A percentile compares a stretch with the other conserved stretches of the same genome.
Conservation (phyloP, 2,329 filamentous ascomycete species). For the Alternaria viburni region DNA sequence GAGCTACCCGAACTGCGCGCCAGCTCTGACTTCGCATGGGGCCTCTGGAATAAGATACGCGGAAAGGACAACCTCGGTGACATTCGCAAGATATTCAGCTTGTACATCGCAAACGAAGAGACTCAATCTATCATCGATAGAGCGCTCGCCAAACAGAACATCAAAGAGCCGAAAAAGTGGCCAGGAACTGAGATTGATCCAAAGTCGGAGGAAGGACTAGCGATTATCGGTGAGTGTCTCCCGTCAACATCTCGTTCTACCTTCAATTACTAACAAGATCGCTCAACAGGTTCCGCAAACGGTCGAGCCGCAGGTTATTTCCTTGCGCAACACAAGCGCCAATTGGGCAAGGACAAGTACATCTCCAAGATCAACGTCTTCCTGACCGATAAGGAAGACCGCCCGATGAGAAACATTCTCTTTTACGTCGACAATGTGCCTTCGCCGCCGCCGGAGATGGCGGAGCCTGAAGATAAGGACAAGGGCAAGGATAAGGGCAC, state of each 20-base stretch:
- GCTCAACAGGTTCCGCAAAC: background rate
- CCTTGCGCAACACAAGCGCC: background rate
- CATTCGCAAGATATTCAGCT: background rate
- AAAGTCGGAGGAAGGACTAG: background rate
- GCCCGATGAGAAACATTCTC: background rate
- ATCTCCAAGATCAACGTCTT: background rate
- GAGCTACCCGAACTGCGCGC: background rate
- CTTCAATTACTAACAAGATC: background rate
- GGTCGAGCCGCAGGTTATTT: background rate
- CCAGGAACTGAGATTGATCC: background rate
- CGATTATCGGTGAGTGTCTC: background rate
- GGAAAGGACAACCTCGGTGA: background rate
- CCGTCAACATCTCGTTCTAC: background rate
- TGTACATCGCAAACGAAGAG: background rate
- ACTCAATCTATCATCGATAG: background rate
- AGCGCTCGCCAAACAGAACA: background rate
- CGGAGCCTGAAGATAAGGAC: background rate
- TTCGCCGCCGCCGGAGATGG: background rate
- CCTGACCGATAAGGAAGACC: background rate
- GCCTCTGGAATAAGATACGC: background rate
- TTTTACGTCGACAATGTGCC: background rate
- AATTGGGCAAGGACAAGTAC: background rate
- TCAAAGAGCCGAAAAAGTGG: background rate
- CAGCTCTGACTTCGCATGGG: background rate
- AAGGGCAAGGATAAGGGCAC: background rate